A percentile compares a stretch with the other conserved stretches of the same genome.
These are phyloP conservation scores for Geotrichum bryndzae DNA, from an alignment of 1,139 yeast genomes.

Conservation along the genomic window DNA sequence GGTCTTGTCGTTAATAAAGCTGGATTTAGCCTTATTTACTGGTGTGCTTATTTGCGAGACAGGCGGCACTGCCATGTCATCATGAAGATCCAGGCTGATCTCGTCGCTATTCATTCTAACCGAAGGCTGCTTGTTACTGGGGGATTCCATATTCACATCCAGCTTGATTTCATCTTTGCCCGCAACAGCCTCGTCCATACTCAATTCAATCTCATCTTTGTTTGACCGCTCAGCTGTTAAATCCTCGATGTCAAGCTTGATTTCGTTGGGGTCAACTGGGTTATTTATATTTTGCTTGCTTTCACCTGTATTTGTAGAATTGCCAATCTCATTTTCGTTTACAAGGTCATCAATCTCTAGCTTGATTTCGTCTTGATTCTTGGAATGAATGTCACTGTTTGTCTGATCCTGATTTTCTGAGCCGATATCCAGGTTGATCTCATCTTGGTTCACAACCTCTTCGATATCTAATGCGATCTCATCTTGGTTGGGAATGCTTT, in stretches of 20 bases:
- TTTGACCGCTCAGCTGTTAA: neutral
- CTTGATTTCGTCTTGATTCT: slow-evolving; percentile 5
- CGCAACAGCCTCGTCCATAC: neutral
- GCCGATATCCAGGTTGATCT: slow-evolving; percentile 38
- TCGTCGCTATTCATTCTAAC: neutral
- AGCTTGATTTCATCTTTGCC: slow-evolving; percentile 9
- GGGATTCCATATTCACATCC: slow-evolving; percentile 5
- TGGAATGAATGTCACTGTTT: neutral
- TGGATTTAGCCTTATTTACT: neutral
- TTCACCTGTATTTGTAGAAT: slow-evolving; percentile 7
- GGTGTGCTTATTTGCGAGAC: neutral
- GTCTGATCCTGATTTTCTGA: neutral
- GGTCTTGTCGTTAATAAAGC: slow-evolving; percentile 36
- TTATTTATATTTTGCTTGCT: slow-evolving; percentile 3
- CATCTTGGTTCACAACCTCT: slow-evolving; percentile 32
- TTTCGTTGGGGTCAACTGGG: neutral
- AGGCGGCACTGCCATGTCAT: neutral
- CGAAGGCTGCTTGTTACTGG: neutral
- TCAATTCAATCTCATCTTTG: slow-evolving; percentile 1
- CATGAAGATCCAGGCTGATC: neutral
- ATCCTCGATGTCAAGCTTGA: neutral
- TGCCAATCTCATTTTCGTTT: slow-evolving; percentile 19
- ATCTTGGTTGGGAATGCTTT: slow-evolving; percentile 13
- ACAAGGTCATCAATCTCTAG: slow-evolving; percentile 16
- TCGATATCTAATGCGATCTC: slow-evolving; percentile 11